Conservation (phyloP, 257 asterid species). For the Haberlea rhodopensis region DNA sequence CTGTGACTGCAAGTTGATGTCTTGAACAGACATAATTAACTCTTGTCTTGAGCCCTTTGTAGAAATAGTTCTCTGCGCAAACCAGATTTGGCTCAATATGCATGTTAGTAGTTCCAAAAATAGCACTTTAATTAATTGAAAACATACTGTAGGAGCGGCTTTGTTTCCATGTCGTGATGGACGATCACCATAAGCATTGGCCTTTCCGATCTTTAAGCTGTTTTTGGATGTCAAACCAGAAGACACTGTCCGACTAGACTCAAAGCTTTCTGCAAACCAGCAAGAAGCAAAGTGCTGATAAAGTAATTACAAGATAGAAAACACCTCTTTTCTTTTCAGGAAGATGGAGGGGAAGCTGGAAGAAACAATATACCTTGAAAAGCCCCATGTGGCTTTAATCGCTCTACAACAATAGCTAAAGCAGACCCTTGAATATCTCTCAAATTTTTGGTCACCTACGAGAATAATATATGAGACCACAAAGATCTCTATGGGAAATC, state of each 20-base stretch:
- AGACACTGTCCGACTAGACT: constrained; percentile 58
- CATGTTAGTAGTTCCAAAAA: background rate
- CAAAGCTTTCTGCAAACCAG: constrained; percentile 53
- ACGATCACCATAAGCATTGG: constrained; percentile 67
- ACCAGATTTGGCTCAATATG: constrained; percentile 22
- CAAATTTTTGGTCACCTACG: constrained; percentile 82
- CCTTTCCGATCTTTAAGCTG: constrained; percentile 62
- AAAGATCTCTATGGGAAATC: background rate
- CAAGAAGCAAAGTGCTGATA: constrained; percentile 23
- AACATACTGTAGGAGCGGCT: constrained; percentile 70
- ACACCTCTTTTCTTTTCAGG: background rate
- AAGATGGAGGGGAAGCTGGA: background rate
- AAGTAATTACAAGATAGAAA: constrained; percentile 13
- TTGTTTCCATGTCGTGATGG: constrained; percentile 69
- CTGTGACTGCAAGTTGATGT: constrained; percentile 75
- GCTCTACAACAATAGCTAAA: constrained; percentile 83
- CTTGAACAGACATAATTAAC: constrained; percentile 71
- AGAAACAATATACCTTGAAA: constrained; percentile 50
- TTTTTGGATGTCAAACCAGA: constrained; percentile 53
- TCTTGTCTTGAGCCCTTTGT: constrained; percentile 82
- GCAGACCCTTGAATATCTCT: constrained; percentile 96
- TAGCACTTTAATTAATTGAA: constrained; percentile 28
- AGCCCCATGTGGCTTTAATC: constrained; percentile 64
- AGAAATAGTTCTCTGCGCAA: constrained; percentile 58
- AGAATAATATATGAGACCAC: constrained; percentile 8